These are phyloP conservation scores for Canavalia ensiformis DNA, from an alignment of 306 rosid genomes.

Conservation along the genomic window DNA sequence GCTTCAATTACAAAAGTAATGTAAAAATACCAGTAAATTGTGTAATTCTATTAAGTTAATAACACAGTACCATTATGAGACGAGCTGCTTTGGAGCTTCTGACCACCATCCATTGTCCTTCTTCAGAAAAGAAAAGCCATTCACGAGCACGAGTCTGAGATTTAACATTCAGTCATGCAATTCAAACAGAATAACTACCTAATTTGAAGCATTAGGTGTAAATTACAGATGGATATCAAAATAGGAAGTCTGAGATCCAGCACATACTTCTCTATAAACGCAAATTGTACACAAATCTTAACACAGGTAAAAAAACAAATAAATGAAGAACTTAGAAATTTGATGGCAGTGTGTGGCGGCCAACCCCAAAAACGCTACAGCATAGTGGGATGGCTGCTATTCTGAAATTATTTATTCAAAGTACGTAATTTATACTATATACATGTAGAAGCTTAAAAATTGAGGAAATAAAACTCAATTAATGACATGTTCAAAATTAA, in stretches of 20 bases:
- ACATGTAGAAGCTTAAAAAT: too few relatives aligned
- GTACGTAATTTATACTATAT: neutral
- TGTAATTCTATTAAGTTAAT: constrained; percentile 16
- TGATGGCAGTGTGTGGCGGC: too few relatives aligned
- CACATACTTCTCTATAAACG: neutral
- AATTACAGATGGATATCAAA: neutral
- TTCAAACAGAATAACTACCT: constrained; percentile 41
- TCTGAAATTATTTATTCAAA: too few relatives aligned
- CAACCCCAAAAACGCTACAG: too few relatives aligned
- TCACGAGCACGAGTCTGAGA: constrained; percentile 84
- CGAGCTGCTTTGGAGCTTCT: constrained; percentile 94
- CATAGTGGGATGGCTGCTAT: too few relatives aligned
- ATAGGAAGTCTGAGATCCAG: constrained; percentile 1
- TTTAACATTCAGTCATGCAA: constrained; percentile 48
- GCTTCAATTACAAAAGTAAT: constrained; percentile 42
- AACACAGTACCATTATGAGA: constrained; percentile 76
- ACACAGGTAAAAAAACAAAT: neutral
- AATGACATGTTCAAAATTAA: too few relatives aligned
- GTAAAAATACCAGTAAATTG: constrained; percentile 11
- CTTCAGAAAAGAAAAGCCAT: constrained; percentile 96
- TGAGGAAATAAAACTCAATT: too few relatives aligned
- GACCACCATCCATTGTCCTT: constrained; percentile 97
- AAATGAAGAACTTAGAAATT: constrained; percentile 21
- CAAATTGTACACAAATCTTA: neutral
- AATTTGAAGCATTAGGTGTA: constrained; percentile 1